Evolutionary conservation across 2,329 filamentous ascomycete species (phyloP).

Genomic region (Fusarium coffeatum): DNA sequence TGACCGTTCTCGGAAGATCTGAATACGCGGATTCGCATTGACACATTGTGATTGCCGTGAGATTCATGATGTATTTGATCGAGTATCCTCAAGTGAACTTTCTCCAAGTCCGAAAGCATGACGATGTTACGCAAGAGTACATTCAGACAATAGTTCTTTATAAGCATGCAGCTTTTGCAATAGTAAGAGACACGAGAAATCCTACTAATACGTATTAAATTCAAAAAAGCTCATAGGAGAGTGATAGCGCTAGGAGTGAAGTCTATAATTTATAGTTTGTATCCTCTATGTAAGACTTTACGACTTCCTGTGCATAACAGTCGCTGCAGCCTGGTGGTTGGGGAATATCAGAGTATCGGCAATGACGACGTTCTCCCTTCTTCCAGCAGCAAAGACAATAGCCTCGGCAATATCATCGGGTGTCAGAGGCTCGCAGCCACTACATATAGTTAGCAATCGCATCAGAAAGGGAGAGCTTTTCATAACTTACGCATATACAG

Average conservation of each 20-base stretch:
- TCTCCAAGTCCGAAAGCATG: background rate
- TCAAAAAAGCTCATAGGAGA: too few relatives aligned
- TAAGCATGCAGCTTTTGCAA: too few relatives aligned
- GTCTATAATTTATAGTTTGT: background rate
- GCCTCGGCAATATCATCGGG: conserved; percentile 92
- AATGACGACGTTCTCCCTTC: conserved; percentile 89
- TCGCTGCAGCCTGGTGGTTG: conserved; percentile 73
- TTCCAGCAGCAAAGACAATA: conserved; percentile 84
- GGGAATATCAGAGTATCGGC: conserved; percentile 90
- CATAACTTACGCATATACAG: conserved; percentile 79
- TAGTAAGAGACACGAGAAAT: too few relatives aligned
- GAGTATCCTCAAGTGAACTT: background rate
- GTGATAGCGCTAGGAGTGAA: rapidly evolving
- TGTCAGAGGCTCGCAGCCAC: conserved; percentile 83
- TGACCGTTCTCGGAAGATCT: background rate
- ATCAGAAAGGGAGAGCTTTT: too few relatives aligned
- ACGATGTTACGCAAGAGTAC: background rate
- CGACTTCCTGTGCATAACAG: conserved; percentile 48
- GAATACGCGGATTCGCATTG: background rate
- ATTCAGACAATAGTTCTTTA: background rate
- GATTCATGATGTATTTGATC: background rate
- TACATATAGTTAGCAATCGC: conserved; percentile 47
- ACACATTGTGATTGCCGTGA: rapidly evolving
- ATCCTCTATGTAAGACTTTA: background rate
- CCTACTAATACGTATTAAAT: too few relatives aligned